A percentile compares a stretch with the other conserved stretches of the same genome.
Evolutionary conservation across 2,329 filamentous ascomycete genomes (phyloP).

Genomic region (Colletotrichum zoysiae): DNA sequence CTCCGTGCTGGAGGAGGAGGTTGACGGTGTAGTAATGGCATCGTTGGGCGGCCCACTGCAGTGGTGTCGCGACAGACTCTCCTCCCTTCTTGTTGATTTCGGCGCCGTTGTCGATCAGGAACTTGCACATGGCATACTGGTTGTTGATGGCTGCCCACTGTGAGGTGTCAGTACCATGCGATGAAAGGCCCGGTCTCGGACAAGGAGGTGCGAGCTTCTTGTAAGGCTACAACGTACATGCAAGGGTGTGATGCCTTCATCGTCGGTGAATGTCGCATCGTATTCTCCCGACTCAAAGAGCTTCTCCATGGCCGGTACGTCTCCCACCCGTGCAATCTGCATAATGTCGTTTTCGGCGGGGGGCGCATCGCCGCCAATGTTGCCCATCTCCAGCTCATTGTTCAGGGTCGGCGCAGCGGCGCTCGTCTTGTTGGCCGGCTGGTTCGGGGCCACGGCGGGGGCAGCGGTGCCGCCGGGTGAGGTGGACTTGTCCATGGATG

Average conservation of each 20-base stretch:
- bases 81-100: slow-evolving; percentile 96
- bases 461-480: slow-evolving; percentile 51
- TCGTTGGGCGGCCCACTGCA: slow-evolving; percentile 96
- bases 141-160: slow-evolving; percentile 99
- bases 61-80: slow-evolving; percentile 91
- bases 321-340: slow-evolving; percentile 91
- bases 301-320: slow-evolving; percentile 87
- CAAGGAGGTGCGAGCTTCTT: background rate
- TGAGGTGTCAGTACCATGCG: slow-evolving; percentile 42
- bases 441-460: slow-evolving; percentile 61
- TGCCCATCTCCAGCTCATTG: slow-evolving; percentile 68
- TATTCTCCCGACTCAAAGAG: slow-evolving; percentile 87
- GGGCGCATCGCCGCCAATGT: slow-evolving; percentile 56
- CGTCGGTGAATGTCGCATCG: slow-evolving; percentile 86
- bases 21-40: slow-evolving; percentile 98
- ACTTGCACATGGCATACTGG: slow-evolving; percentile 96
- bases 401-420: slow-evolving; percentile 68
- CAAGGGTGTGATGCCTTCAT: slow-evolving; percentile 93
- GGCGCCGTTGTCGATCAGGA: slow-evolving; percentile 85
- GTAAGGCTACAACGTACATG: slow-evolving; percentile 73
- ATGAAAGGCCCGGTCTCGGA: background rate
- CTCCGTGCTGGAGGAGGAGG: slow-evolving; percentile 89
- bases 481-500: slow-evolving; percentile 57
- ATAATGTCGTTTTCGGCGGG: slow-evolving; percentile 84
- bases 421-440: slow-evolving; percentile 67